Evolutionary conservation across 768 basidiomycete species (phyloP), one percentile per base, ranked within the genome.

Genomic region (Mycena leptocephala): DNA sequence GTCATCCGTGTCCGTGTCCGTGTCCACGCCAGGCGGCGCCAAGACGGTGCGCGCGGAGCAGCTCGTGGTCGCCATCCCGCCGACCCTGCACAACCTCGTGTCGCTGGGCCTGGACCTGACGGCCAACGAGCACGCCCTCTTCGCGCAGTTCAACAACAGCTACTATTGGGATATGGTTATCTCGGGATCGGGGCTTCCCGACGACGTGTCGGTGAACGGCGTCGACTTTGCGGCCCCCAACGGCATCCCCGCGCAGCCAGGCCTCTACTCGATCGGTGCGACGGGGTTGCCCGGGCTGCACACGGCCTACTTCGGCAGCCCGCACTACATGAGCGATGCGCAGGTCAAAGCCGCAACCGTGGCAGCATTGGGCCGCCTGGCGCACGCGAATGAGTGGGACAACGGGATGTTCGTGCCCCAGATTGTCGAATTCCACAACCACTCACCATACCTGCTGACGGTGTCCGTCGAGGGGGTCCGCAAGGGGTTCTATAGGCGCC

Each of bases 61-160:
- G n/a, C n/a, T n/a, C n/a, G n/a, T n/a, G n/a, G n/a, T n/a, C n/a
- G n/a, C n/a, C n/a, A n/a, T n/a, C n/a, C n/a, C n/a, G n/a, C n/a
- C n/a, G n/a, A n/a, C n/a, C n/a, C n/a, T n/a, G n/a, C n/a, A n/a
- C n/a, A n/a, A n/a, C n/a, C n/a, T n/a, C n/a, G n/a, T n/a, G n/a
- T n/a, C n/a, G n/a, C n/a, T n/a, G n/a, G n/a, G n/a, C n/a, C n/a
- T n/a, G n/a, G n/a, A n/a, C n/a, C n/a, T n/a, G n/a, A n/a, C n/a
- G n/a, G n/a, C n/a, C 56, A 58, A 58, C 56, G 56, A 58, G 56
- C 56, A 26, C 56, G 56, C 56, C 56, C 56, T 58, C 56, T 58
- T 26, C 28, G 56, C 56, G 56, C 56, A 58, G 56, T 58, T 26
- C 24, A 58, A 58, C 56, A 58, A 58, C 56, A 58, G 56, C 30